Conservation (phyloP, 1,139 yeast species). For the Yamadazyma dushanensis region DNA sequence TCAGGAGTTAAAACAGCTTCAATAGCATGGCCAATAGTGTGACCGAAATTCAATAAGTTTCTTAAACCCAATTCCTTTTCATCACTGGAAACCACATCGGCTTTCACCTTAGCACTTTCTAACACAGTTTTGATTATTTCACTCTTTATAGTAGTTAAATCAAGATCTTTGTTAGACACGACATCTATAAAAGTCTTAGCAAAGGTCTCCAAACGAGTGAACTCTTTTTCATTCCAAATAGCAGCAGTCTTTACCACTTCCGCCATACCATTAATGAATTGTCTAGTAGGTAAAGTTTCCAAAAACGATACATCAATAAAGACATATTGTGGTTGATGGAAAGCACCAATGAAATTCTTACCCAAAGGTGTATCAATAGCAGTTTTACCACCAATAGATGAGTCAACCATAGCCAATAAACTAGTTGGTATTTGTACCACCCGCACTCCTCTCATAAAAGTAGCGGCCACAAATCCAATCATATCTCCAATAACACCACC, state of each 20-base stretch:
- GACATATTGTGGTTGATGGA: slow-evolving; percentile 93
- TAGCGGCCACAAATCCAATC: slow-evolving; percentile 98
- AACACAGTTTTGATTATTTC: slow-evolving; percentile 77
- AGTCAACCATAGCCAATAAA: slow-evolving; percentile 94
- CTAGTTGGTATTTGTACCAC: slow-evolving; percentile 95
- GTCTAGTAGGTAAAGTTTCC: slow-evolving; percentile 86
- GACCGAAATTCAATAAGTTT: slow-evolving; percentile 92
- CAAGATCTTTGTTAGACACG: slow-evolving; percentile 46
- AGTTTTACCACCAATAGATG: slow-evolving; percentile 97
- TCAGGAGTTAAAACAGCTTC: slow-evolving; percentile 96
- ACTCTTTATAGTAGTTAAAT: slow-evolving; percentile 65
- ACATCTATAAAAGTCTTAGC: slow-evolving; percentile 67
- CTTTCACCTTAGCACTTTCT: slow-evolving; percentile 88
- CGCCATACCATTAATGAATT: slow-evolving; percentile 97
- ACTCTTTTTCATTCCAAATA: slow-evolving; percentile 91
- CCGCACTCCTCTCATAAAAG: slow-evolving; percentile 98
- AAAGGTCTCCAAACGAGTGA: slow-evolving; percentile 76
- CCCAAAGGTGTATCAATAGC: slow-evolving; percentile 98
- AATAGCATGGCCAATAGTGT: slow-evolving; percentile 96
- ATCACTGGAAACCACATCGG: slow-evolving; percentile 89
- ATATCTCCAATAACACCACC: slow-evolving; percentile 99
- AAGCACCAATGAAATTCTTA: slow-evolving; percentile 94
- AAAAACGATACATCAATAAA: slow-evolving; percentile 87
- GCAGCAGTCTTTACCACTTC: slow-evolving; percentile 99
- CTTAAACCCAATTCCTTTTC: slow-evolving; percentile 96